Base-by-base conservation (phyloP, 306 rosid species). In the Ormosia emarginata region DNA sequence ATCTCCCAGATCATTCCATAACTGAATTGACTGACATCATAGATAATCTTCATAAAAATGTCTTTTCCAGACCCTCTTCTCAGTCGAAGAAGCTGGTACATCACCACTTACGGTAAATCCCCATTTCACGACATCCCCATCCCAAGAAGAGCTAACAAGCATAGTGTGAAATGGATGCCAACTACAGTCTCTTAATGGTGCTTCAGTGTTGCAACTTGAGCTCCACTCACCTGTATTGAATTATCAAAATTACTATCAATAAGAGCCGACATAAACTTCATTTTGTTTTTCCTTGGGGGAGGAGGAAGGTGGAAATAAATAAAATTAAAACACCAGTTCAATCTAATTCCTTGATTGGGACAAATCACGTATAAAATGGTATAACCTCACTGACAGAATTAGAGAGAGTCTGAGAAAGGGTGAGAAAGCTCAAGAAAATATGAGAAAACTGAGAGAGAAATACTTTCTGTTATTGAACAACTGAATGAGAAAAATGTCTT, bases 91-190 rank as follows among this genome's bases (percentile, higher is more conserved):
- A n/a, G 79, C 32, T 0, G 90, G 84, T 9, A 82, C 64, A 62
- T 87, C 91, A 10, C 86, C 86, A 11, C 81, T 86, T 5, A 92
- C 93, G 0, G 90, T 87, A 81, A 87, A 91, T 30, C 92, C 95
- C 97, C 98, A 95, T 90, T 86, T 95, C 71, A 89, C 97, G 1
- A 95, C 68, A 58, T 87, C 96, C 30, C 99, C 99, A 71, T 95
- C 98, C 98, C 99, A 95, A 7, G 96, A 93, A 47, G 99, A 92
- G 87, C 99, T 95, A 55, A 92, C 92, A 9, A 93, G 94, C 90
- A 79, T 90, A 2, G 92, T 90, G 67, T 89, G 89, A 69, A 77
- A 79, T 6, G 99, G 99, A 84, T 95, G 99, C 99, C 99, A 95
- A 77, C 97, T 92, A 84, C 99, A 95, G 66, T 95, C 99, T 85